These are phyloP conservation scores for Hymenoscyphus occultus DNA, from an alignment of 2,329 filamentous ascomycete genomes.

Conservation along the genomic window DNA sequence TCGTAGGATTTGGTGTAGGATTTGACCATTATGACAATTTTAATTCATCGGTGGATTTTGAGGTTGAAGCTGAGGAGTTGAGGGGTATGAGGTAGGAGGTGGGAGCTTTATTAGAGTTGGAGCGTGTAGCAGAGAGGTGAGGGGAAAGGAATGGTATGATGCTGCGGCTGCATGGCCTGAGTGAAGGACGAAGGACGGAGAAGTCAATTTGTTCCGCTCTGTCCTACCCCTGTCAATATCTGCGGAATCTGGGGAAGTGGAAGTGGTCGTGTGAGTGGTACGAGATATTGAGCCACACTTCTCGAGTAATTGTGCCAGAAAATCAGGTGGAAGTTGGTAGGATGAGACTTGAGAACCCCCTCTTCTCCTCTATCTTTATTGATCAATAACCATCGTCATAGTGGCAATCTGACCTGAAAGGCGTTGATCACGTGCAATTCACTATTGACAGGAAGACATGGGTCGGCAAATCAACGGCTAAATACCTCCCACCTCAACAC, in stretches of 20 bases:
- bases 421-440: background rate
- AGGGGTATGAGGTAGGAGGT: conserved; percentile 1
- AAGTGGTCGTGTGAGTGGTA: too few relatives aligned
- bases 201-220: conserved; percentile 17
- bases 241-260: conserved; percentile 24
- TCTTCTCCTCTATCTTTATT: background rate
- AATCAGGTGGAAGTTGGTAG: background rate
- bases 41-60: conserved; percentile 22
- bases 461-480: background rate
- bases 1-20: conserved; percentile 57
- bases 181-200: background rate
- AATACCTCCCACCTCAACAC: background rate
- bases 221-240: conserved; percentile 8
- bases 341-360: background rate
- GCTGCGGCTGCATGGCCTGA: conserved; percentile 4
- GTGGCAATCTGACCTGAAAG: background rate
- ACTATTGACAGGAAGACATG: background rate
- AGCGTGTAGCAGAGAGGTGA: conserved; percentile 8
- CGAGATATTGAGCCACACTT: too few relatives aligned
- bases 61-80: conserved; percentile 11
- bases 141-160: conserved; percentile 17
- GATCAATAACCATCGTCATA: background rate
- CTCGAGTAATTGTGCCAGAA: too few relatives aligned
- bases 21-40: conserved; percentile 35
- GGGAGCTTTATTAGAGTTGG: conserved; percentile 8